These are phyloP conservation scores for Penicillium capsulatum DNA, from an alignment of 2,329 filamentous ascomycete genomes.

Conservation along the genomic window DNA sequence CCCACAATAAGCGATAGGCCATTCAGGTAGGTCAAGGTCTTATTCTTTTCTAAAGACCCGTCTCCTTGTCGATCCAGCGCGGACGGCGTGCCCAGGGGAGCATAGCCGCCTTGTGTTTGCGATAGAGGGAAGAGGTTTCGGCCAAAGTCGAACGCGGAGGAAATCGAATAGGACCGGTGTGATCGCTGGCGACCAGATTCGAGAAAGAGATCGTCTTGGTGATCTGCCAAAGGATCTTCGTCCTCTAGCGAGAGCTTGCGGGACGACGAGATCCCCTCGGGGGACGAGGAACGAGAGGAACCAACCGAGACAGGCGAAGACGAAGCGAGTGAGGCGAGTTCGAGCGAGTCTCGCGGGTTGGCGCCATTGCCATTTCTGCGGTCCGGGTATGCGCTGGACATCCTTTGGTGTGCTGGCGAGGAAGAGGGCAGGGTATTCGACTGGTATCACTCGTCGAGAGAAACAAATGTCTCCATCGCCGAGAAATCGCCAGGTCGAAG, in stretches of 20 bases:
- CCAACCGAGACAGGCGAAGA: slow-evolving; percentile 65
- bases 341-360: slow-evolving; percentile 79
- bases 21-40: slow-evolving; percentile 91
- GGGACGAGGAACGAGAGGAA: slow-evolving; percentile 66
- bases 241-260: slow-evolving; percentile 82
- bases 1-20: slow-evolving; percentile 87
- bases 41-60: slow-evolving; percentile 86
- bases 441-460: slow-evolving; percentile 1
- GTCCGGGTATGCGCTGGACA: slow-evolving; percentile 34
- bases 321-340: slow-evolving; percentile 90
- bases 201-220: slow-evolving; percentile 48
- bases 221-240: slow-evolving; percentile 66
- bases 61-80: slow-evolving; percentile 56
- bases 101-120: slow-evolving; percentile 76
- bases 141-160: slow-evolving; percentile 94
- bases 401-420: slow-evolving; percentile 13
- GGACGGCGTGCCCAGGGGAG: slow-evolving; percentile 74
- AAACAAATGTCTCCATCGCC: slow-evolving; percentile 10
- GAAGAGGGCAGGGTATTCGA: neutral
- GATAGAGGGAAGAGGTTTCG: slow-evolving; percentile 87
- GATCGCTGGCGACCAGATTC: slow-evolving; percentile 48
- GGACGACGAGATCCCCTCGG: slow-evolving; percentile 87
- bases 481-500: neutral
- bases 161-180: slow-evolving; percentile 77
- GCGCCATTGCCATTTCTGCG: slow-evolving; percentile 26